Evolutionary conservation across 1,284 basidiomycete genomes (phyloP), one percentile per base, ranked within the genome.

Genomic region (Termitomyces sp.): DNA sequence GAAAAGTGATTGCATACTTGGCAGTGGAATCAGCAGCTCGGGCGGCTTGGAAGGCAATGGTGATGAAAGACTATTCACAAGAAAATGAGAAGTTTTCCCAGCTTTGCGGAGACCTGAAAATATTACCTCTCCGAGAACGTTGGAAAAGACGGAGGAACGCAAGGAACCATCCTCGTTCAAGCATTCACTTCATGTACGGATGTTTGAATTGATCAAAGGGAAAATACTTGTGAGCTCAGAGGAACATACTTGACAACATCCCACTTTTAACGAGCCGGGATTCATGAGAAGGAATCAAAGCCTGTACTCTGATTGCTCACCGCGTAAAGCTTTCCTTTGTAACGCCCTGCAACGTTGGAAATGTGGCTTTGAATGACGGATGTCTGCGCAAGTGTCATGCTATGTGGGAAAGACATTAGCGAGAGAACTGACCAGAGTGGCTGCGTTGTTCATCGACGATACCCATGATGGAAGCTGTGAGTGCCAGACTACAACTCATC

Each of bases 161-260:
- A 75, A 61, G 49, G 65, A 66, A 42, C 75, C 76, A 56, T 77
- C 68, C 55, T 76, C 74, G 63, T 76, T 77, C 54, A 77, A 66
- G 53, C 72, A 71, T 62, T 76, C 74, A 57, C 73, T 75, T 52
- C 5, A 50, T 40, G 51, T 17, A 38, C 12, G n/a, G 5, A 45
- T 36, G 52, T 26, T 28, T n/a, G 7, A 5, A 38, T 38, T 38
- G 24, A 48, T 3, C 8, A 38, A 13, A 28, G 24, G 13, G 17
- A 6, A 2, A 38, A 38, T n/a, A 24, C 28, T 19, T 10, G 15
- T 17, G 3, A 48, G 30, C n/a, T 31, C 3, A 17, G 31, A 40
- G 26, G 24, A 13, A 59, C 65, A 39, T 59, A 71, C 68, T 73
- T 73, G 62, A 65, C 65, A 44, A 75, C 72, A 61, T 75, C 73